Conservation (phyloP, 352 stramenopile species). For the Phytophthora foliorum region DNA sequence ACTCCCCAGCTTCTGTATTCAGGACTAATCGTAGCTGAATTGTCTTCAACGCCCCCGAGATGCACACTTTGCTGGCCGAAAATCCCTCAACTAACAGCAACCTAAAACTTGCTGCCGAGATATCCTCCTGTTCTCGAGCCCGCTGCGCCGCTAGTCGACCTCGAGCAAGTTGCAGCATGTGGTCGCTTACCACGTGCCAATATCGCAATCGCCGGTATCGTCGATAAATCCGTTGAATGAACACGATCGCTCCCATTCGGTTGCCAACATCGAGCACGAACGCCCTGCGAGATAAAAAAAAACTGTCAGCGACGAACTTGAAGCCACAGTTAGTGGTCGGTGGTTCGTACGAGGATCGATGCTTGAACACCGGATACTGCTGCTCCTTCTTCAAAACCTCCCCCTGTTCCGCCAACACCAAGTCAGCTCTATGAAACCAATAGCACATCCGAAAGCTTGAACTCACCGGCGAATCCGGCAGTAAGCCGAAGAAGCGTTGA, state of each 20-base stretch:
- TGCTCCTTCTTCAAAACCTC: slow-evolving; percentile 57
- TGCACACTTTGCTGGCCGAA: slow-evolving; percentile 77
- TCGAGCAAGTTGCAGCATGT: slow-evolving; percentile 58
- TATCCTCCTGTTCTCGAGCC: slow-evolving; percentile 44
- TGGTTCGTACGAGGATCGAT: slow-evolving; percentile 37
- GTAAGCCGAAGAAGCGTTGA: slow-evolving; percentile 66
- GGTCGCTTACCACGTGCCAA: slow-evolving; percentile 49
- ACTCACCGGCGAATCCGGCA: slow-evolving; percentile 63
- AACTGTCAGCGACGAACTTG: not conserved
- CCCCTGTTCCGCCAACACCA: slow-evolving; percentile 18
- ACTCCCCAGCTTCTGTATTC: slow-evolving; percentile 53
- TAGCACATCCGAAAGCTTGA: not conserved
- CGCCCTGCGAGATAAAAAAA: slow-evolving; percentile 9
- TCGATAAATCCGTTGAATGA: slow-evolving; percentile 51
- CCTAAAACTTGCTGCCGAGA: slow-evolving; percentile 63
- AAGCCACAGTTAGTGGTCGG: not conserved
- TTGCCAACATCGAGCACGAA: slow-evolving; percentile 31
- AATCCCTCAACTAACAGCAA: slow-evolving; percentile 61
- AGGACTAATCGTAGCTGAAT: slow-evolving; percentile 67
- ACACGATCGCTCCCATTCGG: slow-evolving; percentile 27
- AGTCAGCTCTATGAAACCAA: slow-evolving; percentile 1
- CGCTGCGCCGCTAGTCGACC: slow-evolving; percentile 34
- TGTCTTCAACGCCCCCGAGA: slow-evolving; percentile 71
- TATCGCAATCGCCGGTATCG: slow-evolving; percentile 49
- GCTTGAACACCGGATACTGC: slow-evolving; percentile 43